Evolutionary conservation across 148 eudicot genomes (phyloP).

Genomic region (Rhododendron mucronatum): DNA sequence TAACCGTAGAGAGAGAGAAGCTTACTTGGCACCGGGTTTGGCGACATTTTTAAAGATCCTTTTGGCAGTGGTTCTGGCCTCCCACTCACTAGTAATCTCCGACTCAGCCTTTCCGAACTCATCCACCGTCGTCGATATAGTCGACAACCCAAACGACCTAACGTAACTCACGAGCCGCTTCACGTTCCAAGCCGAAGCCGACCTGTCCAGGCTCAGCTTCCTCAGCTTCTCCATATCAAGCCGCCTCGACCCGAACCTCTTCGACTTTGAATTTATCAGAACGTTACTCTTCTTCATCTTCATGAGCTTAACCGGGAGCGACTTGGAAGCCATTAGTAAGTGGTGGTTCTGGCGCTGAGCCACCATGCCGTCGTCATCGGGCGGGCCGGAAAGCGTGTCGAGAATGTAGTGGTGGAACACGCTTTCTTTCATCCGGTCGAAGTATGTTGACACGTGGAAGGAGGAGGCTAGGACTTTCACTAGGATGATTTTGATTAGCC

Average conservation of each 20-base stretch:
- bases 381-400: slow-evolving; percentile 69
- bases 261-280: slow-evolving; percentile 17
- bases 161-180: slow-evolving; percentile 53
- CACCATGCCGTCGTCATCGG: slow-evolving; percentile 38
- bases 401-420: slow-evolving; percentile 70
- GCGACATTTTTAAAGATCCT: slow-evolving; percentile 61
- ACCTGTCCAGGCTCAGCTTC: slow-evolving; percentile 41
- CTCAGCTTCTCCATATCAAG: slow-evolving; percentile 52
- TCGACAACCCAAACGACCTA: slow-evolving; percentile 49
- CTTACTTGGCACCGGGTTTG: slow-evolving; percentile 57
- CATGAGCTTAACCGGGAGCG: slow-evolving; percentile 40
- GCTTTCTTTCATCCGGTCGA: slow-evolving; percentile 80
- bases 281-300: background rate
- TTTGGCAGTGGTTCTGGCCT: slow-evolving; percentile 49
- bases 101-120: slow-evolving; percentile 49
- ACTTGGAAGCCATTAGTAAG: slow-evolving; percentile 26
- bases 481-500: slow-evolving; percentile 67
- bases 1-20: too few species aligned
- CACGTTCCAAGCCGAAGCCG: slow-evolving; percentile 51
- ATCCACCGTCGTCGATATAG: slow-evolving; percentile 54
- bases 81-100: slow-evolving; percentile 71
- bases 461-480: slow-evolving; percentile 72
- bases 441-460: slow-evolving; percentile 72
- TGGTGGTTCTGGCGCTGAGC: background rate
- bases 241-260: slow-evolving; percentile 38